phyloP scores from a whole-genome alignment of 2,329 filamentous ascomycete genomes.

The Niveomyces coronatus region DNA sequence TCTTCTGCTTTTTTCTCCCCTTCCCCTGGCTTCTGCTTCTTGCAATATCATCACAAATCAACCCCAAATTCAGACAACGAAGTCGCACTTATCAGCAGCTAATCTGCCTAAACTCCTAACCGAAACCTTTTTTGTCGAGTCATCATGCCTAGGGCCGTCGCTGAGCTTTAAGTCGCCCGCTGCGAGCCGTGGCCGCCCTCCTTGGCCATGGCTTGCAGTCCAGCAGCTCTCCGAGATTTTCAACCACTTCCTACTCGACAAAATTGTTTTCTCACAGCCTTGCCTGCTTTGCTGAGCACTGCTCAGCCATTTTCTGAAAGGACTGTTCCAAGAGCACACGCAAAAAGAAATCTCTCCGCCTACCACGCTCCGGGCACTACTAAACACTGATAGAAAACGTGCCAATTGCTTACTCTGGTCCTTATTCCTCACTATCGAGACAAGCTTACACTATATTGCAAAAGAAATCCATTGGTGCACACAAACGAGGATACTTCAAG shows the following conservation, averaged over 20 bases:
- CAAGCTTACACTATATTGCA: no score
- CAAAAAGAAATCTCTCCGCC: conserved; percentile 3
- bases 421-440: no score
- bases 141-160: conserved; percentile 64
- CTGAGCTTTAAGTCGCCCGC: conserved; percentile 85
- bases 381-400: no score
- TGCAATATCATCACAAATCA: conserved; percentile 6
- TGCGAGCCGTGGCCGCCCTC: conserved; percentile 49
- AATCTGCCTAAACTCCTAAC: conserved; percentile 11
- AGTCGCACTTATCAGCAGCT: conserved; percentile 7
- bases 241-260: conserved; percentile 53
- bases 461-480: no score
- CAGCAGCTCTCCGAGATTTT: conserved; percentile 72
- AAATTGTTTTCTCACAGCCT: conserved; percentile 43
- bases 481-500: no score
- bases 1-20: conserved; percentile 6
- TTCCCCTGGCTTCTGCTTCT: conserved; percentile 10
- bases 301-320: conserved; percentile 1
- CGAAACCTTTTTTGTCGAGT: conserved; percentile 62
- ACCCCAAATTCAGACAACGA: conserved; percentile 9
- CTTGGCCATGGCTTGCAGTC: conserved; percentile 59
- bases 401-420: no score
- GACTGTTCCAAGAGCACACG: conserved; percentile 1
- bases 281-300: conserved; percentile 21
- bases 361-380: conserved; percentile 5